Base-by-base conservation (phyloP, 2,329 filamentous ascomycete genomes). In the Neofusicoccum cordaticola region DNA sequence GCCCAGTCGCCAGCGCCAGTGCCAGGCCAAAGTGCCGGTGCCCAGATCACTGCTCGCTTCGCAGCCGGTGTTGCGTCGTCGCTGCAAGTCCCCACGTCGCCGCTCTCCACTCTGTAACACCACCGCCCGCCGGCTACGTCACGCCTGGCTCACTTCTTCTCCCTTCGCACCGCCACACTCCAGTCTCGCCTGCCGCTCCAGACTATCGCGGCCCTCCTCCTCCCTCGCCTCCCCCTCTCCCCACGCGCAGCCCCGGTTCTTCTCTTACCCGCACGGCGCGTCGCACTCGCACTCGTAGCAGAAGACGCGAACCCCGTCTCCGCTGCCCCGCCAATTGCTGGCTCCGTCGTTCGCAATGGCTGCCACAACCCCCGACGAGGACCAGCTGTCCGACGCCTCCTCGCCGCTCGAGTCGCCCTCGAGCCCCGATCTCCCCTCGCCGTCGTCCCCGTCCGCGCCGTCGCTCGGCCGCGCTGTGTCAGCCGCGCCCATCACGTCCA, bases 401-500 rank as follows among this genome's bases (percentile, higher is more conserved):
- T 73, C 17, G 72, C 73, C 60, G 71, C 74, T 64, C 67, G 68
- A 19, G 65, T 68, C 50, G 65, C 70, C 61, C 69, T 70, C 63
- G 73, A 64, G 65, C 52, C 64, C 70, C 45, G 67, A 68, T 65
- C 50, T 67, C 47, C 66, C 66, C 50, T 67, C 73, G 34, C 39
- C 64, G 8, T 67, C 71, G n/a, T 65, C 62, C 27, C 56, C 53
- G n/a, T 19, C 22, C 13, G 44, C 58, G 62, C 86, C 19, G 86
- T 86, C 4, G 11, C 47, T 56, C 22, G 75, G 88, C 47, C 85
- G 87, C 69, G 85, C 86, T 52, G 77, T 85, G 19, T 87, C 88
- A 62, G 85, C 88, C 57, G 80, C 87, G 19, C 79, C 82, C 68
- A 81, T 79, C 63, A 73, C 80, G 35, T 77, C 78, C 27, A 76